Percentiles rank a stretch among this genome's conserved stretches.
Conservation (phyloP, 2,329 filamentous ascomycete genomes). For the Dryadomyces quercus-mongolicae region DNA sequence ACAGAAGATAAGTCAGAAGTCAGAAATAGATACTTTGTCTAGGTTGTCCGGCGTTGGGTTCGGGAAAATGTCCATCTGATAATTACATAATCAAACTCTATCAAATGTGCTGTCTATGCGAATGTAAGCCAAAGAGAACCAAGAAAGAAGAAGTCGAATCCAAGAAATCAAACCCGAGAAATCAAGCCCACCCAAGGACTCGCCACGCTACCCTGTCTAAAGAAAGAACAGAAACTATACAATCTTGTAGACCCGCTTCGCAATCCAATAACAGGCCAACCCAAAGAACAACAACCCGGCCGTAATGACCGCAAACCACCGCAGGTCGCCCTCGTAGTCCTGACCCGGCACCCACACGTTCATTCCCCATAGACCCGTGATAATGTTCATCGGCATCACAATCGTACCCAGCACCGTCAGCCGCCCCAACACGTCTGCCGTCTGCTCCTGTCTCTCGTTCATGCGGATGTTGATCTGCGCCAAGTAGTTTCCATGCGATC, state of each 20-base stretch:
- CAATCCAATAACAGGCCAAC: conserved; percentile 64
- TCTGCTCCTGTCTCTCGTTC: conserved; percentile 95
- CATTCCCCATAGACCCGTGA: conserved; percentile 98
- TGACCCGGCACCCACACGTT: conserved; percentile 95
- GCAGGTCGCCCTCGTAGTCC: conserved; percentile 60
- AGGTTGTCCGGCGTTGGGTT: neutral
- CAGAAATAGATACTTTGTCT: neutral
- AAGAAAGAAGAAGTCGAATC: too few species aligned
- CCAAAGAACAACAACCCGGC: conserved; percentile 70
- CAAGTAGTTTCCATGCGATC: conserved; percentile 94
- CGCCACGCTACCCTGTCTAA: too few species aligned
- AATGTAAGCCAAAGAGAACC: too few species aligned
- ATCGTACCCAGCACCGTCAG: conserved; percentile 94
- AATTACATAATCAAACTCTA: neutral
- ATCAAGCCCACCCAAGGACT: too few species aligned
- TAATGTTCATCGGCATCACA: conserved; percentile 96
- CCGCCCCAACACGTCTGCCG: conserved; percentile 86
- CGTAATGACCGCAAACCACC: conserved; percentile 67
- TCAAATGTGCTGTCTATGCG: too few species aligned
- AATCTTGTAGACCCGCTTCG: conserved; percentile 74
- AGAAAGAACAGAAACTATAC: conserved; percentile 41
- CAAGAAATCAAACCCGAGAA: too few species aligned
- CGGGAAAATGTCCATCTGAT: neutral
- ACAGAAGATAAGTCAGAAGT: neutral
- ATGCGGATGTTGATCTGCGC: conserved; percentile 98